These are phyloP conservation scores for Galerina marginata DNA, from an alignment of 768 basidiomycete genomes.

Conservation along the genomic window DNA sequence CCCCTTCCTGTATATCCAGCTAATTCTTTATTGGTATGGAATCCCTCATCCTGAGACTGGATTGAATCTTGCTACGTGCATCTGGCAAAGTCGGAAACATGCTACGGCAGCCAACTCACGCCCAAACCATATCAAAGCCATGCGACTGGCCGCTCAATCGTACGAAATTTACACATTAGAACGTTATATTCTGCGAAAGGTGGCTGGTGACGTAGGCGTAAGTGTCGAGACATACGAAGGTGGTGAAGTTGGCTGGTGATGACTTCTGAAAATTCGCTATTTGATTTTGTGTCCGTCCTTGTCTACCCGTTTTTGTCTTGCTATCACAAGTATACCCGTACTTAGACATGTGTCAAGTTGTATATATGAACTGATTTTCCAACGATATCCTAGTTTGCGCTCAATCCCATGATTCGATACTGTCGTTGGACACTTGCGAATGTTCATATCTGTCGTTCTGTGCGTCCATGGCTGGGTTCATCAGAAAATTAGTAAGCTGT, in stretches of 20 bases:
- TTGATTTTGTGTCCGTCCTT: conserved; percentile 12
- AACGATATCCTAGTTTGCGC: background rate
- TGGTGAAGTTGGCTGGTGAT: conserved; percentile 75
- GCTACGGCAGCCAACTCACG: conserved; percentile 81
- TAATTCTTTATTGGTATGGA: conserved; percentile 96
- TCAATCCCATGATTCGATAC: conserved; percentile 44
- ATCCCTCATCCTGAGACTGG: conserved; percentile 76
- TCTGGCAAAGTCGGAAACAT: conserved; percentile 90
- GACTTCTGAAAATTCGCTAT: background rate
- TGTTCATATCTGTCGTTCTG: background rate
- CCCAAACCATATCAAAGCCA: conserved; percentile 83
- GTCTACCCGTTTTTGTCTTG: conserved; percentile 17
- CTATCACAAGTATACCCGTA: conserved; percentile 1
- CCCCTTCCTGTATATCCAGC: conserved; percentile 37
- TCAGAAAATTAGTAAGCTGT: background rate
- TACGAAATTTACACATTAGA: conserved; percentile 85
- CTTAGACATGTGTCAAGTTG: background rate
- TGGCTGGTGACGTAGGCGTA: conserved; percentile 59
- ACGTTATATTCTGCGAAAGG: conserved; percentile 75
- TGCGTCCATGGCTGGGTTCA: background rate
- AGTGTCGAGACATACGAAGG: conserved; percentile 63
- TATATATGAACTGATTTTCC: conserved; percentile 9
- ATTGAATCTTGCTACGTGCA: conserved; percentile 92
- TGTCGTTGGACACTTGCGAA: conserved; percentile 37
- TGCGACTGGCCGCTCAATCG: conserved; percentile 75